Evolutionary conservation across 2,329 filamentous ascomycete genomes (phyloP), one percentile per base, ranked within the genome.

Genomic region (Fusarium torreyae): DNA sequence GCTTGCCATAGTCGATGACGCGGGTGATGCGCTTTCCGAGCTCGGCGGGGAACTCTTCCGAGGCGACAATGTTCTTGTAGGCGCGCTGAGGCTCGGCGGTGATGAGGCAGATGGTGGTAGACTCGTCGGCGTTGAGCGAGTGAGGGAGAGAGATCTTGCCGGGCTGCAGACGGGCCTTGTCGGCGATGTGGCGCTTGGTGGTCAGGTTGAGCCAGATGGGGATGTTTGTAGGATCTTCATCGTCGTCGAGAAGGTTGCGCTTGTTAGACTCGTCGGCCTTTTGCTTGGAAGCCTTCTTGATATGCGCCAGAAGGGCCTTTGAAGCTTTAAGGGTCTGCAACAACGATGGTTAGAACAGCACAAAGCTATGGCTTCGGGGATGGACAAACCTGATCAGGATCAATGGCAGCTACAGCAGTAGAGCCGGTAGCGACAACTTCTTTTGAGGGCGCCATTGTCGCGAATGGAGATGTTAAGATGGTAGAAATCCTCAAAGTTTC

Each of bases 41-140:
- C 46, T 86, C 85, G 59, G 85, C 83, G 33, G 92, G 92, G 83
- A 94, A 94, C 28, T 89, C 87, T 42, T 91, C 87, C 57, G 91
- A 88, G 52, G 89, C 90, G 68, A 98, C 87, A 45, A 97, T 86
- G 80, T 98, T 91, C 85, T 98, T 98, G 87, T 96, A 97, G 56
- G 89, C 87, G 70, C 94, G 89, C 85, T 97, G 94, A 24, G 88
- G 88, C 75, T 89, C 87, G 73, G 94, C 93, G 57, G 91, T 93
- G 80, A 97, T 97, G 64, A 98, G 85, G 82, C 94, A 98, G 80
- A 98, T 88, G 73, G 89, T 91, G 59, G 89, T 83, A 57, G 87
- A 87, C 58, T 87, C 82, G 70, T 89, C 71, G 69, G 87, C 84
- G 81, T 92, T 90, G 67, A 97, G 87, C 11, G 92, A 85, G 81